Base-by-base conservation (phyloP, 495 filamentous ascomycete genomes). In the Neurospora hispaniola region DNA sequence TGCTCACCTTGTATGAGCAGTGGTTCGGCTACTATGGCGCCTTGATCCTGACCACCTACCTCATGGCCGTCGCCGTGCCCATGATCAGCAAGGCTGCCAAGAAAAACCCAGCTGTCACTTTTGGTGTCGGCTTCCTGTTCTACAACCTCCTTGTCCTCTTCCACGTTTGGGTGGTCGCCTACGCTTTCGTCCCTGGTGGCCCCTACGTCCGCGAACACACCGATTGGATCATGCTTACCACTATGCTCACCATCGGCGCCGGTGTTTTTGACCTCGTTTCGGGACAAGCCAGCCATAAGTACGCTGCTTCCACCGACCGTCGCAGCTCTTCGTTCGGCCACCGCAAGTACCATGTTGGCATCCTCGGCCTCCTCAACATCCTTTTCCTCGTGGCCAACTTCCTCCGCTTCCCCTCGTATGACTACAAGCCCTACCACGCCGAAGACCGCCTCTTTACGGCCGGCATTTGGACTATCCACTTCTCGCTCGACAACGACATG, bases 381-480 rank as follows among this genome's bases (percentile, higher is more conserved):
- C 85, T 98, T 27, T 90, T 94, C 59, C 85, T 93, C 31, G 88
- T 89, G 27, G 85, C 94, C 70, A 94, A 93, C 11, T 97, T 96
- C 82, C 86, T 96, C n/a, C 92, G 96, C 73, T 97, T 98, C 85
- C 96, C 96, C 1, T 91, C 92, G 12, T 92, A 96, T 79, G 90
- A 98, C 82, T 97, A 97, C 82, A 87, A 87, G 42, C 94, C 96
- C 2, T 93, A 98, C 81, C 94, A 98, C 80, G 88, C 89, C 74
- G 89, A 97, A 62, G 90, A 94, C 74, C 96, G 94, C 78, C 80
- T 94, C 71, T 85, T 96, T 41, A 98, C 96, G 1, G 91, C 93
- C 9, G 96, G 96, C 76, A 98, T 99, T 81, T 99, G 96, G 96
- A 99, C 96, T 1, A 94, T 98, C 70, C 96, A 99, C 85, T 99